Conservation (phyloP, 2,329 filamentous ascomycete genomes). For the Metarhizium brunneum region DNA sequence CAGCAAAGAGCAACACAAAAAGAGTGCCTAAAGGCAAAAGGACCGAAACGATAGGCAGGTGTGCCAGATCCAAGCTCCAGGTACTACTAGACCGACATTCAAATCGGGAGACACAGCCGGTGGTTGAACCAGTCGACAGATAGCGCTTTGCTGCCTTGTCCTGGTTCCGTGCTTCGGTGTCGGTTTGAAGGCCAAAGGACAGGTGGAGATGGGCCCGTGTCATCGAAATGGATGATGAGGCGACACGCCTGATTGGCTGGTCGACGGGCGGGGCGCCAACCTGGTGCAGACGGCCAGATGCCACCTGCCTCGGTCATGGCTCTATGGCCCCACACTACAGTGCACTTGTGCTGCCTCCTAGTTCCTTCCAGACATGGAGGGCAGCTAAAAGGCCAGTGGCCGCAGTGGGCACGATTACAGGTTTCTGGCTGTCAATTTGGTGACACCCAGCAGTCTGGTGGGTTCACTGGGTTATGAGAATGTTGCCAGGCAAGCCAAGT, state of each 20-base stretch:
- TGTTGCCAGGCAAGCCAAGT: too few relatives aligned
- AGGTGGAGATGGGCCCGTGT: too few relatives aligned
- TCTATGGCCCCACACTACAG: too few relatives aligned
- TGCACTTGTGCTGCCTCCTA: neutral
- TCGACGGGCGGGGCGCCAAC: neutral
- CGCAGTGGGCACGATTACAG: too few relatives aligned
- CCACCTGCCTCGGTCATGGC: neutral
- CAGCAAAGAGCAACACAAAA: neutral
- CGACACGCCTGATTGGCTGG: neutral
- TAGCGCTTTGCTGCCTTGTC: neutral
- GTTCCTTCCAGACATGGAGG: neutral
- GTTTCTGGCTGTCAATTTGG: too few relatives aligned
- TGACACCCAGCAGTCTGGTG: too few relatives aligned
- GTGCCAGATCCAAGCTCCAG: neutral
- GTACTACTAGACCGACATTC: neutral
- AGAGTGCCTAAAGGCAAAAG: neutral
- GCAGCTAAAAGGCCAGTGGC: neutral
- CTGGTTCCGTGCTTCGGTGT: slow-evolving; percentile 6
- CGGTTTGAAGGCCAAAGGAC: neutral
- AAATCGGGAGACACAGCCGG: neutral
- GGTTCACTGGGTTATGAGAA: too few relatives aligned
- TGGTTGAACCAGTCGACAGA: neutral
- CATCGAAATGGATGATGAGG: neutral
- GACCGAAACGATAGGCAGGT: neutral
- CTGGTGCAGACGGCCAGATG: neutral